Conservation (phyloP, 306 rosid species). For the Hylodesmum podocarpum region DNA sequence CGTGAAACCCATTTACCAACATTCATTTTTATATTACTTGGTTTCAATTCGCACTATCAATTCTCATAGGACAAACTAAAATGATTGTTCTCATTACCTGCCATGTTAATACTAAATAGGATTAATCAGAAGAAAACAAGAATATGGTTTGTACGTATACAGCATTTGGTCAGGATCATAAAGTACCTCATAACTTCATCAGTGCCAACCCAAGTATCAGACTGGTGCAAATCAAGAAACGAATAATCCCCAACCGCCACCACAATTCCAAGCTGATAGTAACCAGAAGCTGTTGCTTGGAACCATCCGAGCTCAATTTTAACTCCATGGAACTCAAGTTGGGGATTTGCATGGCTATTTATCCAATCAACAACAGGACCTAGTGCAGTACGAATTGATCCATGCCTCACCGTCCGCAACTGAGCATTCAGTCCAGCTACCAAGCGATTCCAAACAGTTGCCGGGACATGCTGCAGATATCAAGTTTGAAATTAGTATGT, state of each 20-base stretch:
- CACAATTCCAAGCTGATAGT: slow-evolving; percentile 96
- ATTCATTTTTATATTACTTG: slow-evolving; percentile 1
- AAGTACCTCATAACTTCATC: slow-evolving; percentile 62
- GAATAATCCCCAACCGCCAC: slow-evolving; percentile 80
- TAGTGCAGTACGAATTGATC: slow-evolving; percentile 80
- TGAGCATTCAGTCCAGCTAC: slow-evolving; percentile 97
- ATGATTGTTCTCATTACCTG: slow-evolving; percentile 2
- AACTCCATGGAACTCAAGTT: slow-evolving; percentile 95
- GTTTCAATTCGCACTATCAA: slow-evolving; percentile 19
- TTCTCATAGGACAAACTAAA: not conserved
- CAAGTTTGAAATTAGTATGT: slow-evolving; percentile 13
- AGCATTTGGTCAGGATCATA: slow-evolving; percentile 14
- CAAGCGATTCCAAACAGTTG: slow-evolving; percentile 95
- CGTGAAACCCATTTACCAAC: not conserved
- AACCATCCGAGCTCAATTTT: slow-evolving; percentile 96
- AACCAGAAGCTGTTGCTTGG: slow-evolving; percentile 99
- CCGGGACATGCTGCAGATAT: slow-evolving; percentile 85
- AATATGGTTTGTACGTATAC: not conserved
- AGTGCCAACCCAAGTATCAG: slow-evolving; percentile 50
- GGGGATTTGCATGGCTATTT: slow-evolving; percentile 90
- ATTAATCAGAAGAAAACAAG: slow-evolving; percentile 16
- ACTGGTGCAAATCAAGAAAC: slow-evolving; percentile 52
- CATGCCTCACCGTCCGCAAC: slow-evolving; percentile 82
- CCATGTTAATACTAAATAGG: slow-evolving; percentile 2
- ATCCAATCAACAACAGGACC: slow-evolving; percentile 80